Evolutionary conservation across 2,329 filamentous ascomycete species (phyloP), one percentile per base, ranked within the genome.

Genomic region (Cladophialophora psammophila): DNA sequence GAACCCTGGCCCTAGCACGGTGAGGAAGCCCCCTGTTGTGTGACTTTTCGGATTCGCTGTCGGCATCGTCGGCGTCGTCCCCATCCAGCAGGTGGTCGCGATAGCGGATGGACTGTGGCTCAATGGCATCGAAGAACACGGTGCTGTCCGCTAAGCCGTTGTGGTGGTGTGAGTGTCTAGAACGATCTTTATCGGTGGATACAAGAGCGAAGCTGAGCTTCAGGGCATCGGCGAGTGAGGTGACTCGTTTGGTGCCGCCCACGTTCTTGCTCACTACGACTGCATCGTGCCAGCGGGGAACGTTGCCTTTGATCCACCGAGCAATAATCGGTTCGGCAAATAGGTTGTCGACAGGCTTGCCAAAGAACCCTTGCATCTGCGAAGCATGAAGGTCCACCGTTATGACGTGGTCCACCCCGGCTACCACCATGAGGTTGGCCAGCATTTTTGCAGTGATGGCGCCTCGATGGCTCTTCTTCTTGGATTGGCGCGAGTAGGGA

Each of bases 331-430:
- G 94, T 79, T 99, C 95, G 60, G 95, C 95, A 74, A 97, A 93
- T 61, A 99, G 89, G 76, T 99, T 98, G 80, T 99, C 95, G 67
- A 99, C 94, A 0, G 95, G 95, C 74, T 94, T 97, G 76, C 92
- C 92, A 86, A 99, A 99, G 83, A 99, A 99, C 66, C 95, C 95
- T 81, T 99, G 95, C 93, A 98, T 98, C 82, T 98, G 95, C n/a
- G 91, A 93, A 61, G 92, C 92, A 62, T 99, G 95, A 35, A 99
- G 86, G 77, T 99, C 95, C 76, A 99, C 91, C 15, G 95, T 99
- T 75, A 99, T 94, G 78, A 99, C 92, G 83, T 99, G 95, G 81
- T 96, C 93, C 72, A 99, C 93, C 62, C 95, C 95, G 60, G 95
- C 95, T 65, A 99, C 91, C 68, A 91, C 88, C 73, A 99, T 88